These are phyloP conservation scores for Auricularia sp. DNA, from an alignment of 768 basidiomycete species.

Conservation along the genomic window DNA sequence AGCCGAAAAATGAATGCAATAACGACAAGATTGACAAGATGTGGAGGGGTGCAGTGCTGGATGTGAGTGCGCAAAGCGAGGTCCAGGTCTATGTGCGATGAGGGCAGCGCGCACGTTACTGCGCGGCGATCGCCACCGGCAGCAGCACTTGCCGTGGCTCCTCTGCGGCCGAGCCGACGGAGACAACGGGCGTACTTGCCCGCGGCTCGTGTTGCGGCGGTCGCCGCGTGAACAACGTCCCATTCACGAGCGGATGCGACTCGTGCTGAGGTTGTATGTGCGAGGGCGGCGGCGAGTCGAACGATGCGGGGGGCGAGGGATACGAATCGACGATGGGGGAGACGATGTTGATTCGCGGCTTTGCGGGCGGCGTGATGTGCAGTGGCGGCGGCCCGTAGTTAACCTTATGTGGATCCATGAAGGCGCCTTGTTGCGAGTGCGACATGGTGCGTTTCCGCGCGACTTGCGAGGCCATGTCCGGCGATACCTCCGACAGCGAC, in stretches of 20 bases:
- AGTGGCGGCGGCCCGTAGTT: conserved; percentile 1
- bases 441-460: conserved; percentile 3
- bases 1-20: background rate
- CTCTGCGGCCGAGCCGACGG: background rate
- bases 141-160: background rate
- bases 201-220: background rate
- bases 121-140: background rate
- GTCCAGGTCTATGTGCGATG: background rate
- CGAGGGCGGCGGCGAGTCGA: conserved; percentile 26
- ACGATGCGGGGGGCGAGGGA: conserved; percentile 31
- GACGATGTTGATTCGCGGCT: conserved; percentile 2
- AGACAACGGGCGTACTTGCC: background rate
- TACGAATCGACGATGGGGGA: conserved; percentile 24
- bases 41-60: background rate
- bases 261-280: too few species aligned
- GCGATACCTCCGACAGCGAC: conserved; percentile 5
- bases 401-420: conserved; percentile 2
- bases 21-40: background rate
- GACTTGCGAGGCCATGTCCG: conserved; percentile 2
- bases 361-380: conserved; percentile 5
- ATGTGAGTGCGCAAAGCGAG: background rate
- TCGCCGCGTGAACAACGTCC: background rate
- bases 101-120: background rate
- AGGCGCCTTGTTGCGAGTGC: background rate
- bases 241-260: background rate